A percentile compares a stretch with the other conserved stretches of the same genome.
Conservation (phyloP, 441 rosid species). For the Erodium texanum region DNA sequence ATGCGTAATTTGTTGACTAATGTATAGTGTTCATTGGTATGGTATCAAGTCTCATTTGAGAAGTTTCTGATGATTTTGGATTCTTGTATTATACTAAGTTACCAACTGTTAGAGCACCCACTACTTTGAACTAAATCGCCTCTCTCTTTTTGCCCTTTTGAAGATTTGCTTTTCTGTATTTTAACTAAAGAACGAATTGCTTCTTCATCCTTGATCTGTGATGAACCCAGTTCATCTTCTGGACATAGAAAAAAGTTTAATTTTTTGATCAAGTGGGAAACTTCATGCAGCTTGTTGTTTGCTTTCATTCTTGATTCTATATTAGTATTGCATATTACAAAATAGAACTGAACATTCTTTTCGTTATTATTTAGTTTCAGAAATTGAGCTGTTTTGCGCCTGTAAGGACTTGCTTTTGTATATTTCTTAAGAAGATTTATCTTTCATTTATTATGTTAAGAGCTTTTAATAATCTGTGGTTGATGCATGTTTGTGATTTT, state of each 20-base stretch:
- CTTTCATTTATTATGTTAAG: too few species aligned
- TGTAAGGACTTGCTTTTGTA: too few species aligned
- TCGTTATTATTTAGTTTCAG: background rate
- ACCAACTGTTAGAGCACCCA: background rate
- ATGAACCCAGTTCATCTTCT: conserved; percentile 2
- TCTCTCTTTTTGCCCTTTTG: too few species aligned
- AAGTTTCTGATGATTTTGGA: background rate
- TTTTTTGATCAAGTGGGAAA: background rate
- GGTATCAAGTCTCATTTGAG: background rate
- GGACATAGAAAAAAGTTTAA: background rate
- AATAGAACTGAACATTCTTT: background rate
- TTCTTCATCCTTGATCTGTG: background rate
- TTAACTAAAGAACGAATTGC: background rate
- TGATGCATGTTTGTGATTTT: too few species aligned
- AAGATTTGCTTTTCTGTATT: background rate
- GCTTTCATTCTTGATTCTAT: background rate
- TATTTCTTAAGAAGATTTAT: too few species aligned
- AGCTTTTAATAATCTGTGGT: too few species aligned
- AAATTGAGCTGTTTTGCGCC: background rate
- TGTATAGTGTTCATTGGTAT: background rate
- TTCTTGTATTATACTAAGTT: background rate
- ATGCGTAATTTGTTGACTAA: background rate
- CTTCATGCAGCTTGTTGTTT: background rate
- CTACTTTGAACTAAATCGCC: too few species aligned
- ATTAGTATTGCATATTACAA: background rate